Base-by-base conservation (phyloP, 345 rosid species). In the Eucalyptus regnans region DNA sequence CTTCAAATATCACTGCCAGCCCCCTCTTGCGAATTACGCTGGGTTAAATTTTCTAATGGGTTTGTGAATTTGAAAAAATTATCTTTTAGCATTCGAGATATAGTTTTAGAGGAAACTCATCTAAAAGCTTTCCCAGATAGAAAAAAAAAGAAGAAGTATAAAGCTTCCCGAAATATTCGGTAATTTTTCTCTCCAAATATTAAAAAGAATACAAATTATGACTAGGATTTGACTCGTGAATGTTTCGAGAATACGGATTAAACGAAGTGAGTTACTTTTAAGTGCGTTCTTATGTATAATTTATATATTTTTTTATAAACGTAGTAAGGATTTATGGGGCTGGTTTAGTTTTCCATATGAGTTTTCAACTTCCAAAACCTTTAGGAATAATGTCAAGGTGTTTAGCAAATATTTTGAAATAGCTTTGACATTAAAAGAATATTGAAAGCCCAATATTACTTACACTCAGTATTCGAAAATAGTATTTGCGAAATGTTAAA, bases 371-470 rank as follows among this genome's bases (percentile, higher is more conserved):
- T 52, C 0, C 1, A 3, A 52, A 7, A 0, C 58, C 9, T 52
- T 52, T 52, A 7, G 0, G 0, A 52, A 18, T 18, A 52, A 18
- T 7, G 2, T 0, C 0, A 0, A 52, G 3, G 56, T 0, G 0
- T 7, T 52, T 3, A 0, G 1, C 2, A 52, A 7, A 18, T 52
- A 52, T 52, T 52, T 52, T 52, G 2, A 52, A 18, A 0, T 52
- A 7, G 23, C 9, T 52, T 52, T 52, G 4, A 0, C 4, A 7
- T 52, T 52, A 41, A 41, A 18, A 52, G 23, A 52, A 18, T 52
- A 18, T 18, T 3, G 4, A 52, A 52, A 52, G 23, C 0, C 9
- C 4, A 52, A 18, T 52, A 0, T 2, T 52, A 52, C 23, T 18
- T 52, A 52, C 7, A 50, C 2, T 14, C 17, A 17, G 1, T 17